Evolutionary conservation across 1,284 basidiomycete species (phyloP), one percentile per base, ranked within the genome.

Genomic region (Filobasidium uniguttulatum): DNA sequence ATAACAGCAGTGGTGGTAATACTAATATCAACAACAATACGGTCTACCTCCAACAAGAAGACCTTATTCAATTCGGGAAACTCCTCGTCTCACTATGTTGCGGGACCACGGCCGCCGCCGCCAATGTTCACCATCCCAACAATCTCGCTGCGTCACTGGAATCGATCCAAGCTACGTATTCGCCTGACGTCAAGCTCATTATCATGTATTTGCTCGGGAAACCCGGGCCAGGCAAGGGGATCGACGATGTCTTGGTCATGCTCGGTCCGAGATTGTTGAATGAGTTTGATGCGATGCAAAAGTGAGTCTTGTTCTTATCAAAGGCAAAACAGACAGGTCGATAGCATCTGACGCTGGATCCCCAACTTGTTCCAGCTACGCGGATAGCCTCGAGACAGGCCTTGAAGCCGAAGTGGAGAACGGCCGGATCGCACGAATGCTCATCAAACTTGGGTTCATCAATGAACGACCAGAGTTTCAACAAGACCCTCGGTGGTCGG

Each of bases 401-500:
- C 74, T 98, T 44, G 76, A 82, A 68, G 78, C 82, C 47, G 93
- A 98, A 66, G 75, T 98, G n/a, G 94, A 98, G 73, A 52, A 99
- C 62, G 90, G 85, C 1, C 76, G 94, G 30, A 74, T 98, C n/a
- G 84, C 96, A 23, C 77, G 94, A 40, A 70, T 98, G 49, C 72
- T 98, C 56, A 83, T 82, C 71, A 98, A 98, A 71, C 83, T 99
- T 60, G 87, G 88, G 0, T 97, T 97, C 68, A 96, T 99, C 72
- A 96, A 97, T 67, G 94, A 99, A 66, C 78, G 94, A 15, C 93
- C 93, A 9, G 93, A 97, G 85, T 97, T 97, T 62, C 87, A 93
- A 46, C 82, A 86, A 48, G 93, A 97, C 63, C 80, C 87, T 2
- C 77, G 90, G 9, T 98, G 93, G 93, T 90, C 90, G 7, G 94